Base-by-base conservation (phyloP, 1,284 basidiomycete genomes). In the Chalciporus sp. region DNA sequence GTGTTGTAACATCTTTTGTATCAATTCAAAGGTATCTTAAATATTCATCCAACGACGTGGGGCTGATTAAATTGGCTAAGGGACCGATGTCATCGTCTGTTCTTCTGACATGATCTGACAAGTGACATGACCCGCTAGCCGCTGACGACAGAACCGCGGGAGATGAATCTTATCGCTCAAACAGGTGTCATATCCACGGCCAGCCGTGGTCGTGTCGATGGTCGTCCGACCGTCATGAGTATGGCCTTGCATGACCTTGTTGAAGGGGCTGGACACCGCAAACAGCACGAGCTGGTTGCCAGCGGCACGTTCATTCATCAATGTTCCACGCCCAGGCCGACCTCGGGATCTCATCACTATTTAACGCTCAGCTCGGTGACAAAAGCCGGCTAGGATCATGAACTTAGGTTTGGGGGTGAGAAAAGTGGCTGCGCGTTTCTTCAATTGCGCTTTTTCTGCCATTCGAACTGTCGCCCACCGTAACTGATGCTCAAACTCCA, bases 361-460 rank as follows among this genome's bases (percentile, higher is more conserved):
- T 23, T 23, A 23, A 17, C 9, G 11, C 26, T 37, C n/a, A 37
- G 35, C n/a, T 37, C n/a, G 35, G 35, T 17, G 35, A 37, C 35
- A 17, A 17, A 37, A 37, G 35, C 35, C n/a, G 35, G 35, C n/a
- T 37, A 17, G n/a, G 20, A 23, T 23, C 4, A 11, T 27, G 28
- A 28, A 37, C 23, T 23, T 23, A 37, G 35, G 35, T 37, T 9
- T 40, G 28, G 28, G 20, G 28, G 41, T 39, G 29, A 17, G 12
- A 26, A 64, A 58, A 52, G 54, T 62, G 58, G 59, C 53, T 51
- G 48, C 43, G 56, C 45, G 52, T 31, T 43, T 39, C 31, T 33
- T 16, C 10, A 31, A 31, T 10, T 70, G 67, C 66, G 67, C 67
- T 64, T 64, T 68, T 72, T 68, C 47, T 58, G 67, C 67, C 66